Base-by-base conservation (phyloP, 176 grass and related monocot species). In the Echinochloa phyllopogon region DNA sequence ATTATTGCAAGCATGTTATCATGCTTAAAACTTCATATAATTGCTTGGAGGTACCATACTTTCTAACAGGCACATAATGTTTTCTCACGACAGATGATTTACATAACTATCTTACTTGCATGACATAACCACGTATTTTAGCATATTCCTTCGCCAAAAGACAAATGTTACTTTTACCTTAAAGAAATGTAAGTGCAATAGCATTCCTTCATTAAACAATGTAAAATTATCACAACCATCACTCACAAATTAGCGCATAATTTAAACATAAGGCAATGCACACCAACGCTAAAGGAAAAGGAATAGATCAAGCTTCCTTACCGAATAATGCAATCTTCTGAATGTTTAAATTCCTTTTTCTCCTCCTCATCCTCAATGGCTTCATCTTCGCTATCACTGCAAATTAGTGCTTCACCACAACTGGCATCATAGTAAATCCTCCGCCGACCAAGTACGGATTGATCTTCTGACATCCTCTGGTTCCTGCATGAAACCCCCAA, bases 341-440 rank as follows among this genome's bases (percentile, higher is more conserved):
- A 83, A 72, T 40, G 48, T 75, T 81, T 92, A 72, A 94, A 96
- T 64, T 89, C 93, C 23, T 92, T 96, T 65, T 89, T 99, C 48
- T 94, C 87, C 76, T 92, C 93, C 79, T 92, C 83, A 60, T 90
- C 89, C n/a, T 94, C 95, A 80, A 93, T 81, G 48, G 77, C 81
- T 81, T 98, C 95, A 82, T 94, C 95, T 82, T 98, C 96, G 83
- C 89, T 92, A 33, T 98, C 96, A 23, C 96, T 99, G 60, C 84
- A 94, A 74, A 96, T 92, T 88, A 99, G 88, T 69, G 91, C 96
- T 91, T 94, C 91, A 33, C 93, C 96, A 81, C 89, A 92, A 81
- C 80, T 87, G 85, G 87, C 38, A 87, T 96, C 93, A 86, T 95
- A 92, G 75, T 94, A 96, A 89, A 98, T 98, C 75, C 92, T 94